A percentile compares a stretch with the other conserved stretches of the same genome.
Conservation (phyloP, 2,329 filamentous ascomycete species). For the Stagonosporopsis vannaccii region DNA sequence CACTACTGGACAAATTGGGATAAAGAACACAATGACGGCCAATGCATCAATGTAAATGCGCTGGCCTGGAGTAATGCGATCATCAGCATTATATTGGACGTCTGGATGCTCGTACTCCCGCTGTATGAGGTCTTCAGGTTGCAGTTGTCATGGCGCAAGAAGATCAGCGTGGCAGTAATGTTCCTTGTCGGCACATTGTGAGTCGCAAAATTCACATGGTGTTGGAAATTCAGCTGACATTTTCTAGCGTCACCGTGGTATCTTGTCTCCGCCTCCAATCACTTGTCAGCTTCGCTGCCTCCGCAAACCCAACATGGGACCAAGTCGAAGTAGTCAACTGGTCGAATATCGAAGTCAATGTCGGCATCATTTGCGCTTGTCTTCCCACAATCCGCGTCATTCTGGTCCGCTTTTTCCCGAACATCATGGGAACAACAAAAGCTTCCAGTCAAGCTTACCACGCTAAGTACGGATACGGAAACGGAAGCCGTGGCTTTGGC, state of each 20-base stretch:
- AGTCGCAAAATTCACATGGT: constrained; percentile 43
- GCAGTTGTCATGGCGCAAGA: constrained; percentile 46
- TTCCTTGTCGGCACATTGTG: constrained; percentile 51
- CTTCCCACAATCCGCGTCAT: constrained; percentile 53
- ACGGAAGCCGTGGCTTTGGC: constrained; percentile 4
- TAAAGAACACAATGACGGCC: constrained; percentile 31
- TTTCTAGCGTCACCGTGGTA: constrained; percentile 51
- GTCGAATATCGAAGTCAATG: constrained; percentile 54
- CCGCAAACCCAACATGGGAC: constrained; percentile 52
- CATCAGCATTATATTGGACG: constrained; percentile 43
- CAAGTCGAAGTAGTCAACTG: constrained; percentile 52
- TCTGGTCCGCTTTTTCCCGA: constrained; percentile 48
- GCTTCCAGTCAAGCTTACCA: constrained; percentile 16
- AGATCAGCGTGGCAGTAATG: constrained; percentile 48
- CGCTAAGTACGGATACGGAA: constrained; percentile 13
- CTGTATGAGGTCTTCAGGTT: constrained; percentile 43
- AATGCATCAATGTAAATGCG: constrained; percentile 46
- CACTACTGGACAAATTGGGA: constrained; percentile 45
- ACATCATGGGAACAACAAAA: constrained; percentile 46
- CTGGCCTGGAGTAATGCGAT: constrained; percentile 44
- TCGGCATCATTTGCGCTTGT: constrained; percentile 56
- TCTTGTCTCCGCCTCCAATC: constrained; percentile 55
- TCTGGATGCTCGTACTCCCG: constrained; percentile 45
- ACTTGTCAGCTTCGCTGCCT: constrained; percentile 53
- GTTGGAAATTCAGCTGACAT: constrained; percentile 4